Percentiles rank a stretch among this genome's conserved stretches.
These are phyloP conservation scores for Paramecium pentaurelia DNA, from an alignment of 73 alveolate species.

Conservation along the genomic window DNA sequence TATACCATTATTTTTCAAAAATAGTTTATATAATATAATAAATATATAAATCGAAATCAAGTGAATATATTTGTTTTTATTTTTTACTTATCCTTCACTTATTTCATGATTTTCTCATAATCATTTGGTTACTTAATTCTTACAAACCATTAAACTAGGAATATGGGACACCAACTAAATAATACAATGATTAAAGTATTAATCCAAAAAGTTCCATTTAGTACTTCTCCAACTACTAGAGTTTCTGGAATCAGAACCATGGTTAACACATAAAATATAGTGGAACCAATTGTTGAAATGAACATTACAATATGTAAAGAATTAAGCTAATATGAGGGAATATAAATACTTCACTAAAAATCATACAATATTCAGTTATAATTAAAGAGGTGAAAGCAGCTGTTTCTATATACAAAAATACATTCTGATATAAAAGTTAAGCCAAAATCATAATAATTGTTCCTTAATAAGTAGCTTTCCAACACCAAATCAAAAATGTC, in stretches of 20 bases:
- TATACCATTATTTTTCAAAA: not conserved
- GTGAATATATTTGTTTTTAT: not conserved
- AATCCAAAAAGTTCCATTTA: not conserved
- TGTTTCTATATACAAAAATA: slow-evolving; percentile 82
- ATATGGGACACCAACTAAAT: slow-evolving; percentile 16
- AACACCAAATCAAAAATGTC: slow-evolving; percentile 86
- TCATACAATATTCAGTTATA: slow-evolving; percentile 50
- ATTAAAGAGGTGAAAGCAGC: slow-evolving; percentile 90
- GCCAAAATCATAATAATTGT: slow-evolving; percentile 82
- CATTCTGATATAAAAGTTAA: slow-evolving; percentile 74
- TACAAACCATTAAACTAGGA: not conserved
- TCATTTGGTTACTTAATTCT: not conserved
- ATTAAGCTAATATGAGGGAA: not conserved
- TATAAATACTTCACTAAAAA: slow-evolving; percentile 17
- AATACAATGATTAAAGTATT: not conserved
- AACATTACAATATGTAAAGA: not conserved
- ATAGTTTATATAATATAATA: not conserved
- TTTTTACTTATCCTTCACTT: not conserved
- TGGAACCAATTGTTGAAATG: not conserved
- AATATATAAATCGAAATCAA: not conserved
- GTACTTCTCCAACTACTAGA: not conserved
- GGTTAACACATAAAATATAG: not conserved
- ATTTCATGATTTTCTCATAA: not conserved
- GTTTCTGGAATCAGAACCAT: not conserved
- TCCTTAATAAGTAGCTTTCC: slow-evolving; percentile 88